Conservation (phyloP, 1,139 yeast genomes). For the Debaryomyces singareniensis region DNA sequence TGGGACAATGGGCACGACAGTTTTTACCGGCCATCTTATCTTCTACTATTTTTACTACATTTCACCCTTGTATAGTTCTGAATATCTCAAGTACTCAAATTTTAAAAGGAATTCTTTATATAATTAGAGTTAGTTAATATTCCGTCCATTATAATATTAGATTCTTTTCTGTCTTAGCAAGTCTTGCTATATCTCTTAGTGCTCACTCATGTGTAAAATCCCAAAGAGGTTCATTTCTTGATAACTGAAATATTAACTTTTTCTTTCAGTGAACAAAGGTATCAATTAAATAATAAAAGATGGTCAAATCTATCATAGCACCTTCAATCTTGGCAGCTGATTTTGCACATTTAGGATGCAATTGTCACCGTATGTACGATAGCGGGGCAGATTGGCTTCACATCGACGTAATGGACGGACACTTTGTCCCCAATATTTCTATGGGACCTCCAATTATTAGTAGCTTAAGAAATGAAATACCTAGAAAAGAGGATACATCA, state of each 20-base stretch:
- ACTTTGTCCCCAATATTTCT: slow-evolving; percentile 94
- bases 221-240: background rate
- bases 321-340: slow-evolving; percentile 96
- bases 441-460: slow-evolving; percentile 87
- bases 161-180: no score
- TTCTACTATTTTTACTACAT: no score
- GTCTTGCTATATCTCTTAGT: no score
- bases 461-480: slow-evolving; percentile 72
- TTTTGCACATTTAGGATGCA: slow-evolving; percentile 82
- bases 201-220: background rate
- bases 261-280: no score
- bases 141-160: no score
- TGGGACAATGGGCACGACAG: no score
- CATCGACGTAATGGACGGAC: slow-evolving; percentile 98
- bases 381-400: slow-evolving; percentile 92
- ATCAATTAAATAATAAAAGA: slow-evolving; percentile 14
- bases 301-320: slow-evolving; percentile 85
- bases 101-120: no score
- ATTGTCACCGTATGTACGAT: slow-evolving; percentile 74
- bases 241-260: slow-evolving; percentile 1
- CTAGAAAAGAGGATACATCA: slow-evolving; percentile 38
- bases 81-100: no score
- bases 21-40: no score
- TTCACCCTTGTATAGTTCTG: no score
- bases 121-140: no score